These are phyloP conservation scores for Dryadomyces quercivorus DNA, from an alignment of 2,329 filamentous ascomycete genomes.

Conservation along the genomic window DNA sequence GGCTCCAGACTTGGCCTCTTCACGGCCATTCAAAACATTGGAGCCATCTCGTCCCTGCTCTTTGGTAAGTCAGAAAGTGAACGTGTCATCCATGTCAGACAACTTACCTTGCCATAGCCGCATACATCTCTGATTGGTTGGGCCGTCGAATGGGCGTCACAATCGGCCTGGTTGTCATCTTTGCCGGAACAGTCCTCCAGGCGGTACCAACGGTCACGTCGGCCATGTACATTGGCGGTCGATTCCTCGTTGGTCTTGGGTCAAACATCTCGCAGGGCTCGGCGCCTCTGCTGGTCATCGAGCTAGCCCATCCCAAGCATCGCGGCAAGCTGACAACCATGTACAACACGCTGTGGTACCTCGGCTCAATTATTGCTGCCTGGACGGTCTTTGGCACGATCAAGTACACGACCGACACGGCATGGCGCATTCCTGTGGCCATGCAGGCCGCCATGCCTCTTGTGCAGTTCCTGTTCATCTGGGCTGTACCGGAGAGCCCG, in stretches of 20 bases:
- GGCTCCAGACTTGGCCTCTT: neutral
- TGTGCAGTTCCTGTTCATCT: neutral
- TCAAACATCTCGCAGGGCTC: conserved; percentile 29
- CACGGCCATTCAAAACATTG: neutral
- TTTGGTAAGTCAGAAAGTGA: neutral
- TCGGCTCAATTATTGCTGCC: conserved; percentile 22
- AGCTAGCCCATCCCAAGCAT: conserved; percentile 37
- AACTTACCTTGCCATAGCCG: neutral
- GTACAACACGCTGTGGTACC: conserved; percentile 38
- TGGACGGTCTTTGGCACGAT: conserved; percentile 35
- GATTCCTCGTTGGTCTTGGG: conserved; percentile 42
- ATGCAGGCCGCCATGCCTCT: neutral
- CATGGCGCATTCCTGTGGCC: conserved; percentile 19
- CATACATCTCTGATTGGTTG: neutral
- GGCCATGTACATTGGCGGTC: conserved; percentile 24
- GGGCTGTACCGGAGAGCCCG: neutral
- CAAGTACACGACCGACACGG: conserved; percentile 27
- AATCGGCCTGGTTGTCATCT: neutral
- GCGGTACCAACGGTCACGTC: neutral
- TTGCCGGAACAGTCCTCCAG: neutral
- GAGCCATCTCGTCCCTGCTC: neutral
- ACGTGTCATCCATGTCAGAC: neutral
- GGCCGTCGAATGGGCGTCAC: neutral
- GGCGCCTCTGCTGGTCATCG: conserved; percentile 33
- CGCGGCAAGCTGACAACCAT: conserved; percentile 33